Evolutionary conservation across 192 early-diverging fungal genomes (phyloP), one percentile per base, ranked within the genome.

Genomic region (Cladochytrium replicatum): DNA sequence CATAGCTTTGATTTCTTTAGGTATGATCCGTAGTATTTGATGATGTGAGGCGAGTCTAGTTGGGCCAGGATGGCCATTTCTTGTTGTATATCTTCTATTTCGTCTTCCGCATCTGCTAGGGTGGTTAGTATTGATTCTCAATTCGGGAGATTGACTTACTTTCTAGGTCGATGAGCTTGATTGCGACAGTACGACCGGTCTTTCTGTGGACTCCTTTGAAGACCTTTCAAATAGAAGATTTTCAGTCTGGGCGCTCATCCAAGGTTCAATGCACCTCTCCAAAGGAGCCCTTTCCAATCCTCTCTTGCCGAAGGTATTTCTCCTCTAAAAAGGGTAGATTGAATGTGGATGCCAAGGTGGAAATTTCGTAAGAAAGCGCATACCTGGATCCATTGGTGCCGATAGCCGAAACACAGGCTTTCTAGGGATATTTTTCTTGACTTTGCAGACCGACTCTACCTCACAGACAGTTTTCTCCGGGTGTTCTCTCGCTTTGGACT

Each of bases 11-110:
- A 78, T 1, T 76, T 85, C 53, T 91, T 88, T 45, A 94, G 71
- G 63, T 80, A 96, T 43, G 91, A 92, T 11, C 86, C 89, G 72
- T 85, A 85, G 70, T 94, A 94, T 47, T 70, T 83, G 69, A 88
- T 91, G 31, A 95, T 86, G 57, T 85, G 84, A 17, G 74, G 74
- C 6, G 89, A 90, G 61, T 91, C 83, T 48, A 94, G 68, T 58
- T 95, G 93, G 37, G 91, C 91, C 24, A 99, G 69, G 44, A 99
- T 94, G 43, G 76, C 80, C 62, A 97, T 96, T 57, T 99, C 95
- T 57, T 89, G 86, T 63, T 93, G 93, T 60, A 99, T 95, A 73
- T 99, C 95, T 55, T 97, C 93, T 50, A 97, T 95, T 59, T 97
- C 92, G 58, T 97, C 93, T 63, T 99, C 93, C 21, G 88, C 87